Conservation (phyloP, 192 early-diverging fungal species). For the Entophlyctis luteolus region DNA sequence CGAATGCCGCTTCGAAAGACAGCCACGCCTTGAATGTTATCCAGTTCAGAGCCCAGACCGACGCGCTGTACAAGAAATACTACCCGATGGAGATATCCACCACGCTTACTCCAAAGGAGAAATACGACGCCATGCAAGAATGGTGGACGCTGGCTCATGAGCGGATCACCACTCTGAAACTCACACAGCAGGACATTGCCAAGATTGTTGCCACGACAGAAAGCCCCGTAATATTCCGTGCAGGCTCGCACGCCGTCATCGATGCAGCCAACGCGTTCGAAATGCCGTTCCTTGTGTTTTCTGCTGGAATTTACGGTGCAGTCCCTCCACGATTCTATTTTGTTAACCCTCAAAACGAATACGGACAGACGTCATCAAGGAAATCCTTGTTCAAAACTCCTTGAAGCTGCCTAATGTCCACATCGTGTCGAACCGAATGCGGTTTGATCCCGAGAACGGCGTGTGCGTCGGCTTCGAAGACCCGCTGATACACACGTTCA, state of each 20-base stretch:
- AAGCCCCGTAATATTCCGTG: slow-evolving; percentile 48
- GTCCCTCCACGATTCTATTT: slow-evolving; percentile 1
- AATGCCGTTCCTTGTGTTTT: slow-evolving; percentile 68
- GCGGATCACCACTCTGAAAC: slow-evolving; percentile 44
- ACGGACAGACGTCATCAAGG: slow-evolving; percentile 66
- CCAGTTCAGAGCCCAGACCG: slow-evolving; percentile 45
- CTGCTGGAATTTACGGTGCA: slow-evolving; percentile 61
- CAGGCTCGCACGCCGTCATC: slow-evolving; percentile 41
- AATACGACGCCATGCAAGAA: slow-evolving; percentile 62
- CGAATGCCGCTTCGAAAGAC: background rate
- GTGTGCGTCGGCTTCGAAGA: slow-evolving; percentile 57
- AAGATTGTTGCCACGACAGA: slow-evolving; percentile 43
- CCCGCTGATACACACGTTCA: slow-evolving; percentile 70
- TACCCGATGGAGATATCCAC: slow-evolving; percentile 68
- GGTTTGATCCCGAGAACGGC: slow-evolving; percentile 52
- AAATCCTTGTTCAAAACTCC: slow-evolving; percentile 39
- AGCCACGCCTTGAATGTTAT: background rate
- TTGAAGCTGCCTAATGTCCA: slow-evolving; percentile 56
- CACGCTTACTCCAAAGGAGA: slow-evolving; percentile 47
- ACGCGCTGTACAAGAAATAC: slow-evolving; percentile 57
- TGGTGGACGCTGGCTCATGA: slow-evolving; percentile 70
- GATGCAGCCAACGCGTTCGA: slow-evolving; percentile 20
- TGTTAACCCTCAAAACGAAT: background rate
- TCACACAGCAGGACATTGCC: slow-evolving; percentile 47
- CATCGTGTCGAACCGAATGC: slow-evolving; percentile 69